These are phyloP conservation scores for Gardenia jasminoides DNA, from an alignment of 257 asterid genomes.

Conservation along the genomic window DNA sequence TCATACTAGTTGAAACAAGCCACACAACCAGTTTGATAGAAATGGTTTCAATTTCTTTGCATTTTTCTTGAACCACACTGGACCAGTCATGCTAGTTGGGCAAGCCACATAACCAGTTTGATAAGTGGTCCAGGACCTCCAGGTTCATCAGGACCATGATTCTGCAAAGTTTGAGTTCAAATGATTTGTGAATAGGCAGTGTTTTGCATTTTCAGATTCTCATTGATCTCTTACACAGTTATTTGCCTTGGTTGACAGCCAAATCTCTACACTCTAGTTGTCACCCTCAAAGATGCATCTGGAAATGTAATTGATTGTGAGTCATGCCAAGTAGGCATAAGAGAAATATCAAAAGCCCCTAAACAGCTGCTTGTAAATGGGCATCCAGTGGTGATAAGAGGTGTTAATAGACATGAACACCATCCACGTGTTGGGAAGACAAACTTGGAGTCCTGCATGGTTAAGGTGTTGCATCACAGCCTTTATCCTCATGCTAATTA, in stretches of 20 bases:
- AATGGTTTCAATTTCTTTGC: too few species aligned
- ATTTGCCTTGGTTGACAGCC: constrained; percentile 61
- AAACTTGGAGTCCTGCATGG: constrained; percentile 92
- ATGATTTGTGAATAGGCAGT: background rate
- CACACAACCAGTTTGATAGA: too few species aligned
- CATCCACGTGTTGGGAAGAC: constrained; percentile 98
- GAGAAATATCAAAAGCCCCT: constrained; percentile 74
- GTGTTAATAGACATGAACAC: constrained; percentile 97
- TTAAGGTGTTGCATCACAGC: constrained; percentile 56
- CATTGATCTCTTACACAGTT: constrained; percentile 26
- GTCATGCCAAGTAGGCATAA: constrained; percentile 90
- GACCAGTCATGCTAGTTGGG: too few species aligned
- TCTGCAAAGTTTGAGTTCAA: background rate
- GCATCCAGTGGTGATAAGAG: constrained; percentile 84
- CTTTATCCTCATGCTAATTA: background rate
- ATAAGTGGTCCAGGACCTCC: too few species aligned
- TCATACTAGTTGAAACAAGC: too few species aligned
- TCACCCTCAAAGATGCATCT: constrained; percentile 82
- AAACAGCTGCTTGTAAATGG: constrained; percentile 95
- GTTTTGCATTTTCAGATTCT: constrained; percentile 2
- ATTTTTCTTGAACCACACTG: too few species aligned
- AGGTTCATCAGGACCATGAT: background rate
- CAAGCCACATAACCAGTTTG: too few species aligned
- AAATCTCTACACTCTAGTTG: constrained; percentile 79
- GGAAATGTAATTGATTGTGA: constrained; percentile 81